Percentiles rank a stretch among this genome's conserved stretches.
Evolutionary conservation across 208 protist species (phyloP).

Genomic region (Acanthamoeba culbertsoni): DNA sequence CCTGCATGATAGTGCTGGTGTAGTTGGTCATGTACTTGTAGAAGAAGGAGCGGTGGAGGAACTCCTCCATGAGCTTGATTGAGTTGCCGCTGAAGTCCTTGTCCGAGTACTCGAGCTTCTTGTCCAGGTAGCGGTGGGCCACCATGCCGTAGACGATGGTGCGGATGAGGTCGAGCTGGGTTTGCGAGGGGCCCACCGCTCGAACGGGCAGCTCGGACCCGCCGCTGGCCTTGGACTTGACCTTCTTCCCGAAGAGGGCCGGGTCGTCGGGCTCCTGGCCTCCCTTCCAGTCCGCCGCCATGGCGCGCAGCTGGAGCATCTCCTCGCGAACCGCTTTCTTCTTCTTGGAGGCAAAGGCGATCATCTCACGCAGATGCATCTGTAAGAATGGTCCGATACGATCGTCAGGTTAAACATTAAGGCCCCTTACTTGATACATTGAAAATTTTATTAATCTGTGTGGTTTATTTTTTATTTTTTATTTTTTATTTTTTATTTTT

Average conservation of each 20-base stretch:
- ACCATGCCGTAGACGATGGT: constrained; percentile 64
- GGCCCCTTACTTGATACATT: too few species aligned
- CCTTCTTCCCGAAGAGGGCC: constrained; percentile 75
- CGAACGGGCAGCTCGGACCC: constrained; percentile 55
- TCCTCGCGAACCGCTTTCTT: constrained; percentile 65
- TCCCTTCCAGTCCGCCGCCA: constrained; percentile 76
- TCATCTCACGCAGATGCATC: constrained; percentile 62
- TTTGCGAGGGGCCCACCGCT: constrained; percentile 67
- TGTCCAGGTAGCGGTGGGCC: constrained; percentile 39
- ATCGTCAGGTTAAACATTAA: not conserved
- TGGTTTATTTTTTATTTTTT: too few species aligned
- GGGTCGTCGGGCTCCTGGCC: constrained; percentile 69
- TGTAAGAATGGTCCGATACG: not conserved
- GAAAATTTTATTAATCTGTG: too few species aligned
- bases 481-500: too few species aligned
- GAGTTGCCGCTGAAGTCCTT: constrained; percentile 74
- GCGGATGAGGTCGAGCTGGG: constrained; percentile 74
- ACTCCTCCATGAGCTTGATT: constrained; percentile 66
- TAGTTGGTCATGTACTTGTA: constrained; percentile 77
- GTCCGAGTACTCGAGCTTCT: constrained; percentile 67
- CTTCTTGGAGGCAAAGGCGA: constrained; percentile 65
- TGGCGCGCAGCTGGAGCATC: constrained; percentile 70
- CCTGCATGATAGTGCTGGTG: constrained; percentile 33
- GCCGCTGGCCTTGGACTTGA: constrained; percentile 52
- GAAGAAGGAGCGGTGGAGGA: constrained; percentile 71